These are phyloP conservation scores for Articulospora tetracladia DNA, from an alignment of 495 filamentous ascomycete genomes.

Conservation along the genomic window DNA sequence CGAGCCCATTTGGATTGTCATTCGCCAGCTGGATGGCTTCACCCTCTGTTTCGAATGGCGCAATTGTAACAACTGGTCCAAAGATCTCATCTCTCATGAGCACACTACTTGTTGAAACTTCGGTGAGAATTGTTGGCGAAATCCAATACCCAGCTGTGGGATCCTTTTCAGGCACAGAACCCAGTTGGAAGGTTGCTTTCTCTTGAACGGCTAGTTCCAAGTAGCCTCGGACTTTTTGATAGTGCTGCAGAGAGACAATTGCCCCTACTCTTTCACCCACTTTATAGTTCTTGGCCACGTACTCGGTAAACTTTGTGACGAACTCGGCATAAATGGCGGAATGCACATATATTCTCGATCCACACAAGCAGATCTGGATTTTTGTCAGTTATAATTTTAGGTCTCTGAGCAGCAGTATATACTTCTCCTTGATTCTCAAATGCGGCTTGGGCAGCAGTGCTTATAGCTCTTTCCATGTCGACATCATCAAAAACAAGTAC, in stretches of 20 bases:
- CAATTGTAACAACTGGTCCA: conserved; percentile 47
- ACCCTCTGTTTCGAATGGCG: conserved; percentile 53
- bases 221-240: conserved; percentile 5
- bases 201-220: conserved; percentile 1
- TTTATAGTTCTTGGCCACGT: conserved; percentile 1
- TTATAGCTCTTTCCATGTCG: conserved; percentile 46
- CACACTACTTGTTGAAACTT: background rate
- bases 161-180: background rate
- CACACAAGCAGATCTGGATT: conserved; percentile 2
- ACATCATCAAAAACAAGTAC: conserved; percentile 49
- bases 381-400: background rate
- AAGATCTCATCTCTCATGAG: conserved; percentile 48
- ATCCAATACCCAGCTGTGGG: conserved; percentile 1
- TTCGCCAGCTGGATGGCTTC: conserved; percentile 77
- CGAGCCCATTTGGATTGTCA: conserved; percentile 72
- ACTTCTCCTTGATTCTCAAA: conserved; percentile 34
- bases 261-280: background rate
- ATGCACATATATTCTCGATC: conserved; percentile 7
- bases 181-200: background rate
- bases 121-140: background rate
- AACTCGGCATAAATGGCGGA: background rate
- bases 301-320: background rate
- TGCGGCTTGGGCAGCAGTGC: conserved; percentile 39
- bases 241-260: conserved; percentile 7
- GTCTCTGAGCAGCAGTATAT: background rate